Base-by-base conservation (phyloP, 768 basidiomycete genomes). In the Tulasnella sp. region DNA sequence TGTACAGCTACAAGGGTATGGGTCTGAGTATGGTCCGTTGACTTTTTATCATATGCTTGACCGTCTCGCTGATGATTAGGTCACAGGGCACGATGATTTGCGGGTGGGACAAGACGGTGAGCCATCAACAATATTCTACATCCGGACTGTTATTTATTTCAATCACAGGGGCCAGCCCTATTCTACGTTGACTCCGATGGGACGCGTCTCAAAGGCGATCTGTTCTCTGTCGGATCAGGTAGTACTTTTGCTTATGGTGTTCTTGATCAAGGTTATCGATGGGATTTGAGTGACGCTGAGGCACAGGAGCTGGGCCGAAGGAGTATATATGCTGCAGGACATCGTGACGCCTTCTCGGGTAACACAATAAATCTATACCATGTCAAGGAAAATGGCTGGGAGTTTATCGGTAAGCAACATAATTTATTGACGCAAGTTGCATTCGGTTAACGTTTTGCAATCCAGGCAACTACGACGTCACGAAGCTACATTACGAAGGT, bases 161-260 rank as follows among this genome's bases (percentile, higher is more conserved):
- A 5, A 19, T 15, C n/a, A 4, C 62, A 87, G 80, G 95, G 92
- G 1, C 91, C 92, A 16, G 78, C 88, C 19, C 72, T 99, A 24
- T 98, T 91, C 70, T 98, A 98, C 64, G 95, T 99, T 45, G 95
- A 99, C 66, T 91, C 87, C 4, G 95, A 98, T 59, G 95, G 95
- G 37, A 84, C 88, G 5, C 83, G 95, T 27, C 72, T 98, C 43
- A 93, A 92, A 64, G 95, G 95, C 45, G 81, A 99, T 65, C 66
- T 98, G n/a, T 99, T 99, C 72, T 95, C 91, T 4, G 95, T 99
- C 31, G 95, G 95, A 25, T 96, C 93, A 3, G 95, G 95, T 61
- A 89, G 86, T 64, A 96, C 95, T 5, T 95, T 91, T 59, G 95
- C 95, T n/a, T 98, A 98, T 61, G 93, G 95, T 73, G 89, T 98